Evolutionary conservation across 2,329 filamentous ascomycete genomes (phyloP), one percentile per base, ranked within the genome.

Genomic region (Ascochyta fabae): DNA sequence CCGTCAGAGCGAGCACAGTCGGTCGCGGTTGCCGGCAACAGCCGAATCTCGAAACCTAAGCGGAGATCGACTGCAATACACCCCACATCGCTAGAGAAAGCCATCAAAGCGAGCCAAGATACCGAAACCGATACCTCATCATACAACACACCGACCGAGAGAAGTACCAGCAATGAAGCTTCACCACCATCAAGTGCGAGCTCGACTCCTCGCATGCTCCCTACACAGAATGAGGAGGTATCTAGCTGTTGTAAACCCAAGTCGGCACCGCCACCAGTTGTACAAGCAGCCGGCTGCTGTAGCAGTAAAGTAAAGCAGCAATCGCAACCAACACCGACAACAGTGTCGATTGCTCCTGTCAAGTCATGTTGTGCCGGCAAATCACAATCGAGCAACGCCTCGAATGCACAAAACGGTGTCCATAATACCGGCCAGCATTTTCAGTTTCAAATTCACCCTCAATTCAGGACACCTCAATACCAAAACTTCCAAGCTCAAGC

Each of bases 171-270:
- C 54, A 72, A 73, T 44, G 67, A 64, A 49, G 65, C 62, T 13
- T 75, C 73, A 19, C 64, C 68, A 10, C 62, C 69, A 22, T 75
- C 73, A 13, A 75, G 73, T 54, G 71, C 71, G 26, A 75, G 73
- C 53, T 75, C 73, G n/a, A 75, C 73, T 12, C 73, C 73, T 34
- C 71, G 70, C 13, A 48, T 75, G 23, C 58, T 62, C 1, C 69
- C 72, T 13, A 59, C 64, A 6, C 67, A 67, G 12, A 68, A 64
- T 45, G 67, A 66, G 15, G 62, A 65, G 7, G 43, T 58, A 5
- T 72, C 73, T 3, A 68, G 65, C 42, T 75, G 72, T 51, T 75
- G 72, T 50, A 64, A 72, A 48, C 68, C 71, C 3, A 73, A 73
- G 42, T 53, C 59, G 9, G 42, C 52, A 5, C 56, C 58, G 6